These are phyloP conservation scores for Xylaria telfairii DNA, from an alignment of 495 filamentous ascomycete genomes.

Conservation along the genomic window DNA sequence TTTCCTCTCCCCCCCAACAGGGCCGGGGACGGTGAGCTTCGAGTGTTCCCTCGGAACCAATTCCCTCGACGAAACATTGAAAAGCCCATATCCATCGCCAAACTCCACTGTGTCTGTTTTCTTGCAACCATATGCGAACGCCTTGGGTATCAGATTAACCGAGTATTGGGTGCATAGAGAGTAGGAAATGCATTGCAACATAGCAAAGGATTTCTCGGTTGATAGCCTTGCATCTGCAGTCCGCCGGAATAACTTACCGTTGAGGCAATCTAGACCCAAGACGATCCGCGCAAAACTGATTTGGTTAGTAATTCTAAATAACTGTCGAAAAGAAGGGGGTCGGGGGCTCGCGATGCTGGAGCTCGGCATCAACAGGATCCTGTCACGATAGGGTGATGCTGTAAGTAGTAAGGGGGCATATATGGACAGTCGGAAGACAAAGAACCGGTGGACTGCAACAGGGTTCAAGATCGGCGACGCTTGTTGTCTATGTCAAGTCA, in stretches of 20 bases:
- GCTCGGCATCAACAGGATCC: conserved; percentile 7
- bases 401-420: conserved; percentile 12
- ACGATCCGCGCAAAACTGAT: conserved; percentile 26
- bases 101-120: conserved; percentile 16
- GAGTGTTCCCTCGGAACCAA: neutral
- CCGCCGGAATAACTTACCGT: conserved; percentile 36
- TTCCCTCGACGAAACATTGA: neutral
- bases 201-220: conserved; percentile 12
- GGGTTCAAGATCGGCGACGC: conserved; percentile 55
- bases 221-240: conserved; percentile 17
- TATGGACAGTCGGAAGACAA: conserved; percentile 17
- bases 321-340: conserved; percentile 6
- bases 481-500: conserved; percentile 52
- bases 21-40: neutral
- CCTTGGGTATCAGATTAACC: conserved; percentile 34
- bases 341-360: conserved; percentile 1
- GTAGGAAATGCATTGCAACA: conserved; percentile 10
- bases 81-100: conserved; percentile 3
- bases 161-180: conserved; percentile 20
- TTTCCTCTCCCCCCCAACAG: neutral
- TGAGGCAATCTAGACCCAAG: conserved; percentile 22
- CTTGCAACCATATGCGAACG: conserved; percentile 22
- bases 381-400: conserved; percentile 10
- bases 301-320: conserved; percentile 34
- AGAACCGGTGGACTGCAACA: conserved; percentile 9